Conservation (phyloP, 768 basidiomycete genomes). For the Boletus sp. region DNA sequence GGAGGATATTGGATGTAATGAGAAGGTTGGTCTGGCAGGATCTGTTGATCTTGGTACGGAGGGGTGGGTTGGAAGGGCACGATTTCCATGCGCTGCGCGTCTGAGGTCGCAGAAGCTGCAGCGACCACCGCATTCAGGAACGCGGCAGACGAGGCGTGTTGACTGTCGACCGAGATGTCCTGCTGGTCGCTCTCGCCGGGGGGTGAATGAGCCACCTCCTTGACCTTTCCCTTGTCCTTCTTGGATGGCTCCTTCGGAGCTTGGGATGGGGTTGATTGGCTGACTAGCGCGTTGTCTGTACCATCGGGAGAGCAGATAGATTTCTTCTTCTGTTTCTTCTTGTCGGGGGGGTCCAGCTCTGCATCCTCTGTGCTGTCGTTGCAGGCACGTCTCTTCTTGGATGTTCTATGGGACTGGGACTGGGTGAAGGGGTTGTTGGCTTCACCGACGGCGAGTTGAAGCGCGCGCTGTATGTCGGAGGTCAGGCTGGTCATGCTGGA, state of each 20-base stretch:
- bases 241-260: conserved; percentile 18
- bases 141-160: conserved; percentile 51
- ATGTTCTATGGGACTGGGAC: conserved; percentile 19
- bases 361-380: conserved; percentile 10
- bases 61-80: conserved; percentile 31
- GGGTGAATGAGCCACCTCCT: conserved; percentile 34
- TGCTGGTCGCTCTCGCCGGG: conserved; percentile 27
- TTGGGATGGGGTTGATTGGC: background rate
- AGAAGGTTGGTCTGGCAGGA: conserved; percentile 24
- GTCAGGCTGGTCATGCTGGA: conserved; percentile 33
- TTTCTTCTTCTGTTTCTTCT: conserved; percentile 36
- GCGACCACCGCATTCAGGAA: conserved; percentile 65
- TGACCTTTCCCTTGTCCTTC: conserved; percentile 34
- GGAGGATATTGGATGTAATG: conserved; percentile 31
- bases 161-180: conserved; percentile 27
- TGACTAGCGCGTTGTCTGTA: conserved; percentile 18
- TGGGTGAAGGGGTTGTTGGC: conserved; percentile 39
- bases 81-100: conserved; percentile 28
- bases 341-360: conserved; percentile 22
- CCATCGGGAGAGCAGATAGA: background rate
- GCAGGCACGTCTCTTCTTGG: conserved; percentile 37
- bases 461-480: conserved; percentile 47
- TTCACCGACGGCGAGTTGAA: conserved; percentile 47
- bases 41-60: conserved; percentile 33
- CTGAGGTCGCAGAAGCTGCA: conserved; percentile 53